Evolutionary conservation across 208 protist genomes (phyloP).

Genomic region (Leptomonas pyrrhocoris): DNA sequence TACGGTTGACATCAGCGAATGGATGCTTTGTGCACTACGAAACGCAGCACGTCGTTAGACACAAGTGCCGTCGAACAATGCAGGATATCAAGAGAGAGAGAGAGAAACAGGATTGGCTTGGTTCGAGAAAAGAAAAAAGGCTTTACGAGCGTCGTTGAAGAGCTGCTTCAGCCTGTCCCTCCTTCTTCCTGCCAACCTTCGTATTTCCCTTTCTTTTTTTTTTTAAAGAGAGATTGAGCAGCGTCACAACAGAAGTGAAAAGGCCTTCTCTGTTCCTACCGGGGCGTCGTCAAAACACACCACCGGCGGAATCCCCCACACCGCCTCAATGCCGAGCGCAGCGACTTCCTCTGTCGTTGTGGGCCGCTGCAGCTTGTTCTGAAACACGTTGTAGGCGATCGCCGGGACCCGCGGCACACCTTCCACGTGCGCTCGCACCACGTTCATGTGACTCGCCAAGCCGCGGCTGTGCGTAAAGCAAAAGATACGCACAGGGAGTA

Average conservation of each 20-base stretch:
- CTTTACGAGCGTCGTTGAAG: neutral
- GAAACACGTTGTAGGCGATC: constrained; percentile 67
- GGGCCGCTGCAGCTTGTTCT: constrained; percentile 41
- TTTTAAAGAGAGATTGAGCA: constrained; percentile 1
- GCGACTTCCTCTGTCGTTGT: constrained; percentile 34
- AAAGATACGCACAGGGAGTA: constrained; percentile 75
- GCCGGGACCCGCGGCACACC: constrained; percentile 39
- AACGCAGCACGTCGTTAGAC: too few relatives aligned
- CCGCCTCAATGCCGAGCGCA: constrained; percentile 41
- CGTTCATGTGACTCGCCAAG: constrained; percentile 84
- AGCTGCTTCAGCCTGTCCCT: neutral
- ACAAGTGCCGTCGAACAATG: too few relatives aligned
- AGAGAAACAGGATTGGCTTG: too few relatives aligned
- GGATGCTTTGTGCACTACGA: too few relatives aligned
- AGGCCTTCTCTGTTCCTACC: constrained; percentile 25
- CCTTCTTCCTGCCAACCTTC: too few relatives aligned
- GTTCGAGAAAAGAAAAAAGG: too few relatives aligned
- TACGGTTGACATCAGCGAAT: too few relatives aligned
- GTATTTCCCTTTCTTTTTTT: neutral
- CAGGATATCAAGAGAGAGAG: too few relatives aligned
- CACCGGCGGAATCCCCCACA: constrained; percentile 62
- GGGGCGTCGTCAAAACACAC: constrained; percentile 57
- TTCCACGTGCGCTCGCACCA: constrained; percentile 50
- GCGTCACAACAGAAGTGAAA: constrained; percentile 50
- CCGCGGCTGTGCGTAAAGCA: constrained; percentile 52